Conservation (phyloP, 2,329 filamentous ascomycete genomes). For the Pochonia chlamydosporia region DNA sequence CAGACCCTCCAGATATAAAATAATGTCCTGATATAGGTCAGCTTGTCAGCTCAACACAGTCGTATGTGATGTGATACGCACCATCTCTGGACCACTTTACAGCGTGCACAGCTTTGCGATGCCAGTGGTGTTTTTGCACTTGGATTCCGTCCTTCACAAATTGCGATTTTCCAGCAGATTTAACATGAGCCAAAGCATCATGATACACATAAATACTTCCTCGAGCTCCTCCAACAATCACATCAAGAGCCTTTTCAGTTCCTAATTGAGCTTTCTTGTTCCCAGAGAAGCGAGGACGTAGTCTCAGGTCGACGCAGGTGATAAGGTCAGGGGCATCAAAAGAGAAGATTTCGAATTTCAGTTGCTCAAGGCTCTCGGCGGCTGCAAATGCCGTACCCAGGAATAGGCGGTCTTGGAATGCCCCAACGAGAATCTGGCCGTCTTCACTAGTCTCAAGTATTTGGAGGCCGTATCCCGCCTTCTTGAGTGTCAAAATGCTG, state of each 20-base stretch:
- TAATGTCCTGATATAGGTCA: constrained; percentile 66
- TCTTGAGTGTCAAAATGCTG: constrained; percentile 30
- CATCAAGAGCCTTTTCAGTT: constrained; percentile 49
- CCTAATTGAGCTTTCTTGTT: constrained; percentile 19
- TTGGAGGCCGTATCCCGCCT: constrained; percentile 28
- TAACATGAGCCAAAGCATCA: constrained; percentile 60
- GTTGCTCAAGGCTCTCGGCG: constrained; percentile 17
- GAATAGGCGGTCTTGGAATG: constrained; percentile 31
- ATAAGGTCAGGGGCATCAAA: constrained; percentile 59
- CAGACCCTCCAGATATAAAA: constrained; percentile 84
- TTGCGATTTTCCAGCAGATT: constrained; percentile 32
- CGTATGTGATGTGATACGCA: constrained; percentile 29
- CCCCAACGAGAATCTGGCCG: constrained; percentile 49
- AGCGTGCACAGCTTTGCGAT: constrained; percentile 73
- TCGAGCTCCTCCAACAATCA: constrained; percentile 70
- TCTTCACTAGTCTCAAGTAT: constrained; percentile 43
- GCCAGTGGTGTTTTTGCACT: constrained; percentile 79
- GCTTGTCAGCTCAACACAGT: constrained; percentile 11
- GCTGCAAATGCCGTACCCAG: constrained; percentile 22
- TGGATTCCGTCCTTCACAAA: constrained; percentile 43
- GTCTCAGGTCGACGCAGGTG: constrained; percentile 59
- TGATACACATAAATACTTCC: constrained; percentile 80
- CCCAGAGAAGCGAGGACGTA: constrained; percentile 19
- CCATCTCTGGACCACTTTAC: constrained; percentile 92
- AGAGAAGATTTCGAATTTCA: constrained; percentile 50